Evolutionary conservation across 768 basidiomycete species (phyloP), one percentile per base, ranked within the genome.

Genomic region (Lentinula aciculospora): DNA sequence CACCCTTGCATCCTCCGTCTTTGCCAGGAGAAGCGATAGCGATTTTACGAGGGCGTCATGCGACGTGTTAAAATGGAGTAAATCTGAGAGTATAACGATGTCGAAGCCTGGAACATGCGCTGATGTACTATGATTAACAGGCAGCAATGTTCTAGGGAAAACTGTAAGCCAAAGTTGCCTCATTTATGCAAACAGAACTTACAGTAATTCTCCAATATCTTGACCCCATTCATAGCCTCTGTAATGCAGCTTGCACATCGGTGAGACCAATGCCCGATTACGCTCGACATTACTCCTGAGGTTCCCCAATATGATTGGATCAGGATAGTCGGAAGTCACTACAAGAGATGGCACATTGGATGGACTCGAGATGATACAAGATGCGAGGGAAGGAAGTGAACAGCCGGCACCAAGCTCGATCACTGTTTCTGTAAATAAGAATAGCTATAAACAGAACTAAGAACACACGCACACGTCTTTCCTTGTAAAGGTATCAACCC

Each of bases 361-460:
- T 2, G 81, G 71, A 3, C 70, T 62, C 1, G 68, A 58, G 9
- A 72, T 63, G 6, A 76, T 80, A 40, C 83, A 74, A 34, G 82
- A 63, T 1, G 91, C 73, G 1, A 89, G 71, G 0, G 85, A 88
- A 4, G 87, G 88, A 7, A 92, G 67, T 17, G 81, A 87, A 45
- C 81, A 78, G 5, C 89, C 87, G 7, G 86, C 80, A 2, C 85
- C 87, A 3, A 90, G 78, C 66, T 91, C 89, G n/a, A 90, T 64
- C 1, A 85, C 86, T 88, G 48, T 8, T 29, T 13, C 19, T 13
- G 15, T 15, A 25, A 40, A 4, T 5, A 21, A 17, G 17, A 54
- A 25, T 10, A n/a, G 17, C 3, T 6, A 4, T 12, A 28, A 21
- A 21, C 17, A 21, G 23, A 6, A 42, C 25, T 34, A 13, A 34